A percentile compares a stretch with the other conserved stretches of the same genome.
These are phyloP conservation scores for Kodamaea ohmeri DNA, from an alignment of 1,139 yeast genomes.

Conservation along the genomic window DNA sequence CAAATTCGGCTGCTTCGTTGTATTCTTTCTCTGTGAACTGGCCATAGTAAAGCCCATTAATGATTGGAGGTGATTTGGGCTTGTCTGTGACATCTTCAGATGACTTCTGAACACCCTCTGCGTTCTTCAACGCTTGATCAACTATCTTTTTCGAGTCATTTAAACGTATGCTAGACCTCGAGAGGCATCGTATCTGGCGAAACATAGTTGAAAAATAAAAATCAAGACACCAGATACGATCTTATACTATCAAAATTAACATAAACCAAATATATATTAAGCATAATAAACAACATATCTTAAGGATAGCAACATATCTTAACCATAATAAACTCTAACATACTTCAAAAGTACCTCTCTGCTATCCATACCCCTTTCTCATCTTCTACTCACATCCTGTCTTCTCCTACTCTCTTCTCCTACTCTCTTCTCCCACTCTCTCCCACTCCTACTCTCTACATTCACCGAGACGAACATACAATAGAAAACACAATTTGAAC, in stretches of 20 bases:
- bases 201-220: background rate
- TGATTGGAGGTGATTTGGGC: constrained; percentile 15
- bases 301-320: too few species aligned
- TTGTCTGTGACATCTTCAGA: background rate
- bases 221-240: background rate
- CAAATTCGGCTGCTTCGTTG: constrained; percentile 35
- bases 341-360: too few species aligned
- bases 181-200: constrained; percentile 1
- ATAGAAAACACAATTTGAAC: background rate
- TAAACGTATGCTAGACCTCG: background rate
- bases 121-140: background rate
- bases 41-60: constrained; percentile 30
- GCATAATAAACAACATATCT: too few species aligned
- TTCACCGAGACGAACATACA: background rate
- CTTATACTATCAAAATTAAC: background rate
- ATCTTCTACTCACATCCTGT: too few species aligned
- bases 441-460: background rate
- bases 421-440: background rate
- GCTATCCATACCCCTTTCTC: too few species aligned
- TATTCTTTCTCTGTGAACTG: constrained; percentile 42
- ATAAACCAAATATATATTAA: background rate
- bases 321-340: too few species aligned
- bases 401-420: background rate
- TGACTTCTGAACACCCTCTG: too few species aligned
- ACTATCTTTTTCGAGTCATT: background rate